Percentiles rank a stretch among this genome's conserved stretches.
These are phyloP conservation scores for Sonneratia caseolaris DNA, from an alignment of 345 rosid genomes.

Conservation along the genomic window DNA sequence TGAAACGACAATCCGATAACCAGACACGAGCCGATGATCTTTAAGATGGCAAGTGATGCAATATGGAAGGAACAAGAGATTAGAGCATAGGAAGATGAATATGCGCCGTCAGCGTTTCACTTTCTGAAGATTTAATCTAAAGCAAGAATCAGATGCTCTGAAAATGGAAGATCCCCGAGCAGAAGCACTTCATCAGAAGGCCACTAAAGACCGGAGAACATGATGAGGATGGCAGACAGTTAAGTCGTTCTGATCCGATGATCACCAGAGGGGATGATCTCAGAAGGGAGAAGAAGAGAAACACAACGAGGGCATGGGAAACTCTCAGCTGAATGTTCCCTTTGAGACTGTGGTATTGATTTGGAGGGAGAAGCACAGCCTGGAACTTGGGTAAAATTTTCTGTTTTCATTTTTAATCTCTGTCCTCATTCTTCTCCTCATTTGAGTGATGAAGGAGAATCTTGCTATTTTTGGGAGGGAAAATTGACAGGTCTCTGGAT, in stretches of 20 bases:
- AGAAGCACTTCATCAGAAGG: background rate
- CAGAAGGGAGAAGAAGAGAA: background rate
- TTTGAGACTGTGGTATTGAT: slow-evolving; percentile 3
- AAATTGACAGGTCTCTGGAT: background rate
- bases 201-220: background rate
- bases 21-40: too few relatives aligned
- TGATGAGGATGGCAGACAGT: too few relatives aligned
- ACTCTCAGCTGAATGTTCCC: background rate
- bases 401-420: background rate
- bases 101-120: too few relatives aligned
- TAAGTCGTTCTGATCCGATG: too few relatives aligned
- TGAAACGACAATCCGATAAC: too few relatives aligned
- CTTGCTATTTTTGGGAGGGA: background rate
- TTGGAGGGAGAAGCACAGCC: background rate
- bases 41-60: too few relatives aligned
- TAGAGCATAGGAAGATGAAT: too few relatives aligned
- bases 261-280: background rate
- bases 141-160: too few relatives aligned
- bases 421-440: background rate
- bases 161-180: background rate
- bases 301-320: background rate
- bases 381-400: background rate
- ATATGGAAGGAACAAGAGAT: too few relatives aligned
- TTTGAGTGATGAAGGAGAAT: background rate
- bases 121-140: too few relatives aligned